Evolutionary conservation across 2,329 filamentous ascomycete genomes (phyloP).

Genomic region (Paracorniculantispora psalliotae): DNA sequence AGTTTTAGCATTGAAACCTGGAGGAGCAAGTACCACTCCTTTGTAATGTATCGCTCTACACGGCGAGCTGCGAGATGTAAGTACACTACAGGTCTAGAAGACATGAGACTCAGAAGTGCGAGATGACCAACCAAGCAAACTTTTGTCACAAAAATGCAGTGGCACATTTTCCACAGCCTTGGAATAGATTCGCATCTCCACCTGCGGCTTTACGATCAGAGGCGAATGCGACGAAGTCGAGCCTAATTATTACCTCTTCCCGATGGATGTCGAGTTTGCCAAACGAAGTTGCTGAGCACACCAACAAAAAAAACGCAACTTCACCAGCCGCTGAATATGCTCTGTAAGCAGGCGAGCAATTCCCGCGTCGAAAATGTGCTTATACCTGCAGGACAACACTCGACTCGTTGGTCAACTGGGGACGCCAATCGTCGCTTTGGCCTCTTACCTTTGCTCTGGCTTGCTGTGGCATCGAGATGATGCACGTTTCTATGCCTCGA

Average conservation of each 20-base stretch:
- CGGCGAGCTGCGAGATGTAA: not conserved
- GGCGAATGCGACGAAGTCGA: not conserved
- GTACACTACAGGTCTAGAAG: not conserved
- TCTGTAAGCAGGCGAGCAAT: not conserved
- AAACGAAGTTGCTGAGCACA: not conserved
- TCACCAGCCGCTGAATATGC: not conserved
- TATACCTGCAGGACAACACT: slow-evolving; percentile 58
- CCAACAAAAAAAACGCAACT: not conserved
- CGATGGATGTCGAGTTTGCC: not conserved
- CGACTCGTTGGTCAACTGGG: slow-evolving; percentile 79
- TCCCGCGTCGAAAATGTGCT: not conserved
- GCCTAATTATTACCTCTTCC: not conserved
- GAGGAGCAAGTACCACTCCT: not conserved
- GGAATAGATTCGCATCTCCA: not conserved
- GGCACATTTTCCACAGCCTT: not conserved
- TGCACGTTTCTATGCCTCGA: slow-evolving; percentile 81
- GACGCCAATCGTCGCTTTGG: slow-evolving; percentile 78
- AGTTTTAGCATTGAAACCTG: not conserved
- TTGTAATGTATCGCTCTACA: not conserved
- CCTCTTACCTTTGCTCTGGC: slow-evolving; percentile 85
- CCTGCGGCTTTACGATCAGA: not conserved
- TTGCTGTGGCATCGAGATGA: slow-evolving; percentile 90
- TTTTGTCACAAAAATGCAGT: not conserved
- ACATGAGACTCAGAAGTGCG: not conserved
- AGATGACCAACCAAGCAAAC: not conserved